phyloP scores from a whole-genome alignment of 2,329 filamentous ascomycete species.

The Aspergillus sp. region DNA sequence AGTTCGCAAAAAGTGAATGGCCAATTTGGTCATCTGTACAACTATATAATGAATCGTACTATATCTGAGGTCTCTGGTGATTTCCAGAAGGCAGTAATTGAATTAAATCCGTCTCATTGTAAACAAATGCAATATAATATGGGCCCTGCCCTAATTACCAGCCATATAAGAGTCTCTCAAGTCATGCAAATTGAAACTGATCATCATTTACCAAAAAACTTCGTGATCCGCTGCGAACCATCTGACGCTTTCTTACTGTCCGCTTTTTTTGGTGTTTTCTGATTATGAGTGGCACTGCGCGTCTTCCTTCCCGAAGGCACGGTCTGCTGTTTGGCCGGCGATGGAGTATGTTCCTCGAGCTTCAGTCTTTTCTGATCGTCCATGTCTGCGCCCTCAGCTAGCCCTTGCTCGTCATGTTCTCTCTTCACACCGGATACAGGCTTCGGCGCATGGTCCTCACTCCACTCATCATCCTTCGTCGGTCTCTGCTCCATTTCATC shows the following conservation, averaged over 20 bases:
- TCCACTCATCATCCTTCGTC: conserved; percentile 47
- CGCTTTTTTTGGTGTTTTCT: conserved; percentile 46
- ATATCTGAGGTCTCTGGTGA: conserved; percentile 4
- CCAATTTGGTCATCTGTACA: conserved; percentile 11
- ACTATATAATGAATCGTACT: conserved; percentile 9
- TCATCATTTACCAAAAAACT: conserved; percentile 46
- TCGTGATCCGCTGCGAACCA: conserved; percentile 54
- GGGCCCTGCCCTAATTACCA: neutral
- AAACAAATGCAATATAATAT: neutral
- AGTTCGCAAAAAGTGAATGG: too few relatives aligned
- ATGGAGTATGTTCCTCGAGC: conserved; percentile 18
- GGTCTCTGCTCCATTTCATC: conserved; percentile 28
- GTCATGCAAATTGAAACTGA: neutral
- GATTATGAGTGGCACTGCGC: conserved; percentile 59
- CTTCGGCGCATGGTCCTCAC: conserved; percentile 54
- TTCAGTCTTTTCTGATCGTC: conserved; percentile 27
- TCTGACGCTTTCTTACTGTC: conserved; percentile 43
- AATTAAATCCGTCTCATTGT: neutral
- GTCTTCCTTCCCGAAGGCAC: conserved; percentile 42
- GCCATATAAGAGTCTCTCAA: neutral
- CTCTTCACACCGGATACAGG: conserved; percentile 50
- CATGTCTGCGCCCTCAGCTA: conserved; percentile 9
- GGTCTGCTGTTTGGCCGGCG: conserved; percentile 27
- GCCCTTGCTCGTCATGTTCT: conserved; percentile 42
- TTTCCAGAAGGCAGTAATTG: conserved; percentile 15